Conservation (phyloP, 1,139 yeast species). For the Magnusiomyces ingens region DNA sequence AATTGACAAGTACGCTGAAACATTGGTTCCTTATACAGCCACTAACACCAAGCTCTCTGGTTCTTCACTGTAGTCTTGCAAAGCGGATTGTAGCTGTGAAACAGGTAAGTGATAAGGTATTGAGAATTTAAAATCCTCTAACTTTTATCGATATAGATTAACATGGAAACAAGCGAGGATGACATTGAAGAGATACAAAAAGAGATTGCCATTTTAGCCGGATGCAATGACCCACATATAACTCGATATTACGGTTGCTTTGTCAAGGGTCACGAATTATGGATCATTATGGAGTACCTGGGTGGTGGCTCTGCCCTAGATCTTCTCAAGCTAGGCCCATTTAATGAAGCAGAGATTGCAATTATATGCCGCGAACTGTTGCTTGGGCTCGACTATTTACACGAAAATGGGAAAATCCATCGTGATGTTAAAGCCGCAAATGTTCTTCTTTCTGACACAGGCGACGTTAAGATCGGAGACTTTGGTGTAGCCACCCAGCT, state of each 20-base stretch:
- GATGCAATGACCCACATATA: constrained; percentile 62
- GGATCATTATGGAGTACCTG: constrained; percentile 74
- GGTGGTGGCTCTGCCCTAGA: constrained; percentile 83
- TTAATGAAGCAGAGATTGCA: constrained; percentile 51
- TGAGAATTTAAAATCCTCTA: not conserved
- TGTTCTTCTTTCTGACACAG: constrained; percentile 54
- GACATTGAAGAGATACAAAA: constrained; percentile 74
- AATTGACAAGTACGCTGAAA: constrained; percentile 36
- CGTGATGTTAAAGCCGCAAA: constrained; percentile 86
- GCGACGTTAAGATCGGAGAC: constrained; percentile 86
- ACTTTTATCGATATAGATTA: constrained; percentile 56
- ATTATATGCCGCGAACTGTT: constrained; percentile 52
- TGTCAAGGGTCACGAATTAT: constrained; percentile 67
- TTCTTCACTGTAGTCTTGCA: constrained; percentile 1
- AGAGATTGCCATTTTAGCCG: constrained; percentile 70
- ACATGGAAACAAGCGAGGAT: constrained; percentile 67
- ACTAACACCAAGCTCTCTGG: not conserved
- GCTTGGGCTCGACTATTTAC: constrained; percentile 68
- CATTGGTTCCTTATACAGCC: not conserved
- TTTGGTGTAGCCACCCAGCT: constrained; percentile 93
- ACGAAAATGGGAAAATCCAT: constrained; percentile 74
- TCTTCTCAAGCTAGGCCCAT: constrained; percentile 49
- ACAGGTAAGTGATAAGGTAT: constrained; percentile 12
- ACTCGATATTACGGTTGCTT: constrained; percentile 77
- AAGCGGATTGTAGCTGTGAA: constrained; percentile 22